These are phyloP conservation scores for Hypericum androsaemum DNA, from an alignment of 345 rosid genomes.

Conservation along the genomic window DNA sequence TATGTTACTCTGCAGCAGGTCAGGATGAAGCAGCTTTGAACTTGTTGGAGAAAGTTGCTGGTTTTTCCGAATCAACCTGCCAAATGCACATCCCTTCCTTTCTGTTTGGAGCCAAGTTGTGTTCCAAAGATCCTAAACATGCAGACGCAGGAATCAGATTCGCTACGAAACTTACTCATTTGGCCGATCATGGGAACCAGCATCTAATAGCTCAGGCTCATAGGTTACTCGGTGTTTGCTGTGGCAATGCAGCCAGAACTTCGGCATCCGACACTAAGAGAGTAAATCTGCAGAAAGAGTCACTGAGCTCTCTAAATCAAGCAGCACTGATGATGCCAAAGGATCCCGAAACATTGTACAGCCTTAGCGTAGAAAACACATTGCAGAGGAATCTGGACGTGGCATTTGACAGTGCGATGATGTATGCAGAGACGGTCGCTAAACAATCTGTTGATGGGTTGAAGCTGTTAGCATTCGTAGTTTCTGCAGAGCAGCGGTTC, in stretches of 20 bases:
- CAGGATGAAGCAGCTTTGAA: constrained; percentile 62
- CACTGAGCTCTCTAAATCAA: constrained; percentile 44
- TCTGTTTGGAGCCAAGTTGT: constrained; percentile 73
- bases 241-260: constrained; percentile 66
- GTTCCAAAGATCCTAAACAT: constrained; percentile 55
- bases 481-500: constrained; percentile 63
- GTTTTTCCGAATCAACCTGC: constrained; percentile 61
- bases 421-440: constrained; percentile 39
- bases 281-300: constrained; percentile 41
- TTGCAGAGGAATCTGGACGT: constrained; percentile 70
- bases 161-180: constrained; percentile 40
- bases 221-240: constrained; percentile 78
- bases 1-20: constrained; percentile 73
- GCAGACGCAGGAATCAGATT: constrained; percentile 54
- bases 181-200: constrained; percentile 24
- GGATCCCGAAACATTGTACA: constrained; percentile 48
- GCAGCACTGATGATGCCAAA: constrained; percentile 42
- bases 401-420: constrained; percentile 59
- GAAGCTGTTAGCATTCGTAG: constrained; percentile 63
- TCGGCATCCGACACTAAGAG: constrained; percentile 68
- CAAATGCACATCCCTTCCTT: constrained; percentile 43
- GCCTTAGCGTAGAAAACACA: constrained; percentile 66
- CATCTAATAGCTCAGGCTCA: constrained; percentile 53
- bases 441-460: constrained; percentile 62
- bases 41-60: constrained; percentile 50